Evolutionary conservation across 805 yeast genomes (phyloP), one percentile per base, ranked within the genome.

Genomic region (Brettanomyces sp.): DNA sequence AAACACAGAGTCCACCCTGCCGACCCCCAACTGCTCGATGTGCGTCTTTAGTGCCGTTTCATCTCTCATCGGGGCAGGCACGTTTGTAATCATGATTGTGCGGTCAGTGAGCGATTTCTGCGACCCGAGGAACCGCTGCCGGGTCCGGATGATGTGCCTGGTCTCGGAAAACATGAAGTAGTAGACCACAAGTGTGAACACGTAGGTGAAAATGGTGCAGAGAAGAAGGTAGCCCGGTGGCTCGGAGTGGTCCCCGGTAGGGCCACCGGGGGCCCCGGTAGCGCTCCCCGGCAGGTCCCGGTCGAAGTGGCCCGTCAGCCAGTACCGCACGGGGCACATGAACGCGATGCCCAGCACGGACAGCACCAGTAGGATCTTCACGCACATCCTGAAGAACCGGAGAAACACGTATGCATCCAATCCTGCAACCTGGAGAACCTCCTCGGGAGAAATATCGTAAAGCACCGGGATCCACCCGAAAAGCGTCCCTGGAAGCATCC

Each of bases 61-160:
- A 49, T 67, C 65, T 41, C 69, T 64, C 52, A 79, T 59, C 36
- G 64, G 58, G 38, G 58, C 60, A 1, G 84, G 84, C 18, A 79
- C 77, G 36, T 79, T 78, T 41, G 76, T 75, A 14, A 79, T 60
- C 42, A 71, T 61, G 40, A 79, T 76, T 5, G 84, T 79, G 48
- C 82, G 60, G 58, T 79, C 84, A 2, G 82, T 77, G 42, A 79
- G 64, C 14, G 82, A 73, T 58, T 76, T 69, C 54, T 79, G 83
- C 4, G 77, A 68, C 0, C 83, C 84, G 47, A 79, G 61, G 56
- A 76, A 77, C 51, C 72, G 68, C 53, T 79, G 84, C 37, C 84
- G 61, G 1, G 77, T 72, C 49, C 68, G 68, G 42, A 79, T 68
- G 33, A 79, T 74, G 45, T 62, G 64, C 13, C 66, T 63, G 21